These are phyloP conservation scores for Volvox africanus DNA, from an alignment of 139 green algal genomes.

Conservation along the genomic window DNA sequence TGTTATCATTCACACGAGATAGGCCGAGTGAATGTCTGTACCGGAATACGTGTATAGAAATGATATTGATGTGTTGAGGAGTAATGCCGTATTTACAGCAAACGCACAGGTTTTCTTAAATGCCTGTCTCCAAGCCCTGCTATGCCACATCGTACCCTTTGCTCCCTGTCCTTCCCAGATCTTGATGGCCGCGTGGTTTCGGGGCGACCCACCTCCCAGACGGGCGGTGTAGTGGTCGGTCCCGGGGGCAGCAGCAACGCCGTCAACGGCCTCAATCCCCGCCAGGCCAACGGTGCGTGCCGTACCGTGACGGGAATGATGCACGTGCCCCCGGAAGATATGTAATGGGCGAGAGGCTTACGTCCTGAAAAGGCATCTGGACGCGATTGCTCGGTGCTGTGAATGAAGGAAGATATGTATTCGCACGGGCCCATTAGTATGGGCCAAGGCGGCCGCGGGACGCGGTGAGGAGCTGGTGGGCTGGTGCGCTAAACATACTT, in stretches of 20 bases:
- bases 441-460: no score
- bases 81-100: no score
- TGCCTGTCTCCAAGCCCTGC: neutral
- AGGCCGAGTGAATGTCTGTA: no score
- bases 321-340: no score
- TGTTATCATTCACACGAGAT: no score
- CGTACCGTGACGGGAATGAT: neutral
- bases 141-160: neutral
- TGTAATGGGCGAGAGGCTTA: neutral
- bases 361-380: neutral
- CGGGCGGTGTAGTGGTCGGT: neutral
- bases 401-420: no score
- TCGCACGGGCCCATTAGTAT: no score
- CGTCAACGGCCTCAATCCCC: constrained; percentile 15
- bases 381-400: no score
- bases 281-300: neutral
- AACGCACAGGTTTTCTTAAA: neutral
- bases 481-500: no score
- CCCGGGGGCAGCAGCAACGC: constrained; percentile 29
- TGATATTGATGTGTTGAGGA: no score
- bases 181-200: constrained; percentile 15
- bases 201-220: constrained; percentile 30
- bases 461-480: no score
- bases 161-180: neutral
- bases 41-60: no score